Percentiles rank a stretch among this genome's conserved stretches.
Conservation (phyloP, 1,284 basidiomycete genomes). For the Ceratobasidium theobromae region DNA sequence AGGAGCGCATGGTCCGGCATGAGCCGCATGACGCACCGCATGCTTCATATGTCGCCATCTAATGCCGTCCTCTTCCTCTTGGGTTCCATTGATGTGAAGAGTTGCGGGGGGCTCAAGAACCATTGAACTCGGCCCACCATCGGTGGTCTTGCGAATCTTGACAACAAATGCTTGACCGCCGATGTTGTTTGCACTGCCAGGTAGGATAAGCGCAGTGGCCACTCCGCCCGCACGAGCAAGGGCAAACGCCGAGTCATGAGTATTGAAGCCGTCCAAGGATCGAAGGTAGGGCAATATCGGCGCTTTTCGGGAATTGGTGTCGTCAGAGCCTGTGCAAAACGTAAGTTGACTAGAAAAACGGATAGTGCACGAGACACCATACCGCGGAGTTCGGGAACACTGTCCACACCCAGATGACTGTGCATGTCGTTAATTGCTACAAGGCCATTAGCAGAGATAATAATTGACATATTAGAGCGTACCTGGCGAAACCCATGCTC, state of each 20-base stretch:
- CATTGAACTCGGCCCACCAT: slow-evolving; percentile 51
- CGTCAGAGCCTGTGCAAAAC: slow-evolving; percentile 52
- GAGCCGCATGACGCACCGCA: slow-evolving; percentile 5
- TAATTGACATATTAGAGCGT: slow-evolving; percentile 10
- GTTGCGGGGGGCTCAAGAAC: slow-evolving; percentile 58
- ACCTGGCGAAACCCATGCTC: slow-evolving; percentile 51
- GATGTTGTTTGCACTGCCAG: slow-evolving; percentile 54
- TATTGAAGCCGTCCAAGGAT: slow-evolving; percentile 62
- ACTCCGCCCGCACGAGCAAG: slow-evolving; percentile 65
- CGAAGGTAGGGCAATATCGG: slow-evolving; percentile 64
- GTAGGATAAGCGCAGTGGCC: slow-evolving; percentile 67
- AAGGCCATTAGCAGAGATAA: slow-evolving; percentile 35
- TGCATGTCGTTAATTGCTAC: slow-evolving; percentile 68
- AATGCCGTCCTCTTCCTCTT: slow-evolving; percentile 41
- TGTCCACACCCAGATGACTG: slow-evolving; percentile 73
- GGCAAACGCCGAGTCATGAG: slow-evolving; percentile 58
- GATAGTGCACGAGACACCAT: too few relatives aligned
- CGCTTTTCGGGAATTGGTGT: slow-evolving; percentile 58
- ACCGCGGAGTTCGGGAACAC: slow-evolving; percentile 56
- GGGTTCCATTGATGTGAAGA: slow-evolving; percentile 46
- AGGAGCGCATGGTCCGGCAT: too few relatives aligned
- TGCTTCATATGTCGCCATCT: slow-evolving; percentile 65
- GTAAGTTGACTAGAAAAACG: slow-evolving; percentile 45
- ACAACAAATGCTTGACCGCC: slow-evolving; percentile 49
- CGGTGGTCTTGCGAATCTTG: slow-evolving; percentile 48